phyloP scores from a whole-genome alignment of 176 grass and related monocot genomes.

The Cenchrus purpureus region DNA sequence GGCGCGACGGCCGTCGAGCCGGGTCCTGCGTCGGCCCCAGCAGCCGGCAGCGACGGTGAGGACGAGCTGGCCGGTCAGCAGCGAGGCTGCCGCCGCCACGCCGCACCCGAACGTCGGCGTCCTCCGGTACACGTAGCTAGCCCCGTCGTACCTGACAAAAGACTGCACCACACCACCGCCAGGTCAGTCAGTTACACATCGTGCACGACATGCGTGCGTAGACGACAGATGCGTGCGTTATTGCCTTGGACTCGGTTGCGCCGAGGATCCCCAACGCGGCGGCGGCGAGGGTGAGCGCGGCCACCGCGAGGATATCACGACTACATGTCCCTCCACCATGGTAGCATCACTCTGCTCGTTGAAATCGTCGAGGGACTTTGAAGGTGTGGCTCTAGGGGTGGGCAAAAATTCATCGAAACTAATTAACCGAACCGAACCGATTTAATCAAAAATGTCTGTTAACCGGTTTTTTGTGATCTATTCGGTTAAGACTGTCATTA shows the following conservation, averaged over 20 bases:
- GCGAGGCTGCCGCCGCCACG: not conserved
- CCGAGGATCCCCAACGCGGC: constrained; percentile 27
- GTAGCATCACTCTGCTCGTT: not conserved
- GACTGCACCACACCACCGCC: constrained; percentile 4
- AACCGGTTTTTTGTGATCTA: no score
- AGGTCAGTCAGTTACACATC: no score
- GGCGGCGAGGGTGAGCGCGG: constrained; percentile 6
- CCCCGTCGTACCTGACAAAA: constrained; percentile 32
- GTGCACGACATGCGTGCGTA: no score
- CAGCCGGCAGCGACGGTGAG: constrained; percentile 34
- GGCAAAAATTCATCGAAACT: no score
- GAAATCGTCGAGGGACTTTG: not conserved
- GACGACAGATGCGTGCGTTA: no score
- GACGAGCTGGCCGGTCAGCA: constrained; percentile 24
- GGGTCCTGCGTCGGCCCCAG: not conserved
- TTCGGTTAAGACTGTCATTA: no score
- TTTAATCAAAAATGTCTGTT: no score
- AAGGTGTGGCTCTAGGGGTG: no score
- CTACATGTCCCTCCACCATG: constrained; percentile 29
- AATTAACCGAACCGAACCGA: no score
- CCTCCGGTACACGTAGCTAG: constrained; percentile 23
- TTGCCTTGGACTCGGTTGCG: constrained; percentile 29
- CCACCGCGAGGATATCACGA: constrained; percentile 14
- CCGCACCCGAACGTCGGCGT: constrained; percentile 33
- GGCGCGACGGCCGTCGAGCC: not conserved